phyloP scores from a whole-genome alignment of 495 filamentous ascomycete genomes.

The Podospora australis region DNA sequence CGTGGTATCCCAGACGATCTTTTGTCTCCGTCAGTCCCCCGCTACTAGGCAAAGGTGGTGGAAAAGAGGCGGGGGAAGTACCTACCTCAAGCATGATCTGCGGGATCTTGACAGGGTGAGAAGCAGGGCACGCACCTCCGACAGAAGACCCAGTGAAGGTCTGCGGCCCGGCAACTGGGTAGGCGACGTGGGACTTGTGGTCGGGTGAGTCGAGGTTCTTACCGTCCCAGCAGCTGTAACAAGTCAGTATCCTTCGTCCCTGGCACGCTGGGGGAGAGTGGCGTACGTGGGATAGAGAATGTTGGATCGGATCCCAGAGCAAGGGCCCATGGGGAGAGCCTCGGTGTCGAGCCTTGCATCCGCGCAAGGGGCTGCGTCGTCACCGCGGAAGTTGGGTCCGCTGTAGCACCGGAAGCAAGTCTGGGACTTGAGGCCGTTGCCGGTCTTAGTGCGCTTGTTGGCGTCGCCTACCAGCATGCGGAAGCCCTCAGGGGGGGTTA shows the following conservation, averaged over 20 bases:
- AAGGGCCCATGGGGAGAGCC: conserved; percentile 18
- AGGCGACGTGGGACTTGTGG: conserved; percentile 54
- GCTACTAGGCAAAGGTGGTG: neutral
- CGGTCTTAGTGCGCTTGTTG: conserved; percentile 19
- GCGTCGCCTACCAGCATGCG: conserved; percentile 37
- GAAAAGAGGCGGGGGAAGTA: neutral
- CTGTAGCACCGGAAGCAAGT: conserved; percentile 38
- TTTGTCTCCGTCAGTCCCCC: conserved; percentile 15
- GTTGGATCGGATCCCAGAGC: conserved; percentile 35
- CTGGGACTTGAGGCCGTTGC: conserved; percentile 20
- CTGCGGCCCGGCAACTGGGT: conserved; percentile 47
- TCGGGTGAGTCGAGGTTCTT: conserved; percentile 46
- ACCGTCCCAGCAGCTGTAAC: conserved; percentile 63
- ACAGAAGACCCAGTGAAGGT: conserved; percentile 24
- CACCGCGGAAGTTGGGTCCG: conserved; percentile 31
- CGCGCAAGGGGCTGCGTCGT: conserved; percentile 31
- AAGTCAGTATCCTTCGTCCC: too few relatives aligned
- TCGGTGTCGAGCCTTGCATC: conserved; percentile 27
- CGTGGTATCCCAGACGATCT: conserved; percentile 34
- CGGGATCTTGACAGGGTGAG: conserved; percentile 52
- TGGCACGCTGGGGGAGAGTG: too few relatives aligned
- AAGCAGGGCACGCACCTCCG: conserved; percentile 41
- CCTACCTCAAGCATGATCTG: conserved; percentile 57
- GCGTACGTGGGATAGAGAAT: conserved; percentile 37
- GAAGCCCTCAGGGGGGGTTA: conserved; percentile 28